These are phyloP conservation scores for Penicillium salamii DNA, from an alignment of 495 filamentous ascomycete species.

Conservation along the genomic window DNA sequence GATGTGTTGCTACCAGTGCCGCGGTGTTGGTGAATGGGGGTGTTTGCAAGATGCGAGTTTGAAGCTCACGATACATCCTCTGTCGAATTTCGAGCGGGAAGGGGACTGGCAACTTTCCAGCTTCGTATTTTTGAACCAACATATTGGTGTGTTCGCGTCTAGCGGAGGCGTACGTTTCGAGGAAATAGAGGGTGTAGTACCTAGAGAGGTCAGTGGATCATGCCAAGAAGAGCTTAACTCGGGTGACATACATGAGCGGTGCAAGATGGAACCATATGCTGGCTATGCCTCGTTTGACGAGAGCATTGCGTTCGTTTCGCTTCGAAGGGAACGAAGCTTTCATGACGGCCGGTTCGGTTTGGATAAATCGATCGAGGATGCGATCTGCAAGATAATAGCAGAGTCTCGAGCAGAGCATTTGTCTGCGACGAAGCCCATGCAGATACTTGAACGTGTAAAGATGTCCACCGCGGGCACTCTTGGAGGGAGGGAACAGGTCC, in stretches of 20 bases:
- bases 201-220: slow-evolving; percentile 18
- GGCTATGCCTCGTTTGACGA: slow-evolving; percentile 33
- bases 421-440: slow-evolving; percentile 34
- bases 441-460: slow-evolving; percentile 47
- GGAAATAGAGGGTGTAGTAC: slow-evolving; percentile 43
- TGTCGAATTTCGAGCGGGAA: slow-evolving; percentile 33
- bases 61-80: slow-evolving; percentile 37
- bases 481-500: slow-evolving; percentile 43
- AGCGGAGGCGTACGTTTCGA: slow-evolving; percentile 40
- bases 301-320: slow-evolving; percentile 27
- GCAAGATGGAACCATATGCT: slow-evolving; percentile 40
- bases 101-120: slow-evolving; percentile 37
- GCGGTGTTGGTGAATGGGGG: slow-evolving; percentile 45
- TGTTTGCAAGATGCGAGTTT: slow-evolving; percentile 38
- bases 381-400: slow-evolving; percentile 45
- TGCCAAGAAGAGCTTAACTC: not conserved
- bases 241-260: slow-evolving; percentile 36
- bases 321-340: slow-evolving; percentile 33
- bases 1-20: slow-evolving; percentile 43
- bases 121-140: slow-evolving; percentile 41
- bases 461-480: slow-evolving; percentile 43
- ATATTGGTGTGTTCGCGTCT: slow-evolving; percentile 42
- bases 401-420: slow-evolving; percentile 39
- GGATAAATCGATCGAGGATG: slow-evolving; percentile 40
- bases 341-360: slow-evolving; percentile 29